Evolutionary conservation across 306 rosid species (phyloP).

Genomic region (Trifolium fragiferum): DNA sequence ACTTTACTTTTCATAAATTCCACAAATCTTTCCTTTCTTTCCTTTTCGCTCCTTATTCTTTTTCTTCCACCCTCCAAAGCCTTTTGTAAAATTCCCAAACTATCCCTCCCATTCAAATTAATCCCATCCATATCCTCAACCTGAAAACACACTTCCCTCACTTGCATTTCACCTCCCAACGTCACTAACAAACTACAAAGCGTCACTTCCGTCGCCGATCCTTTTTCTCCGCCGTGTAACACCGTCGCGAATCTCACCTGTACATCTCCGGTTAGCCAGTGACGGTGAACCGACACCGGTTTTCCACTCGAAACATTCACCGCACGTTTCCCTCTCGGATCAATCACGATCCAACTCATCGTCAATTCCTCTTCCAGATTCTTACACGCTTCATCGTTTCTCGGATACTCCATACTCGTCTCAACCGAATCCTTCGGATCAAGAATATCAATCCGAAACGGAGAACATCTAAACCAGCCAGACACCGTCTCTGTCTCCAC

Average conservation of each 20-base stretch:
- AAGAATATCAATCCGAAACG: conserved; percentile 72
- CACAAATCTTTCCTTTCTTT: conserved; percentile 45
- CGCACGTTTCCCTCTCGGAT: conserved; percentile 59
- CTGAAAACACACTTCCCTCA: conserved; percentile 75
- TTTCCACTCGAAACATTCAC: conserved; percentile 68
- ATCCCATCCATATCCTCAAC: conserved; percentile 84
- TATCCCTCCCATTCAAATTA: conserved; percentile 69
- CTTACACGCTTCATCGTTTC: conserved; percentile 42
- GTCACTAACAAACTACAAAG: conserved; percentile 60
- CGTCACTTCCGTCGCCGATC: conserved; percentile 56
- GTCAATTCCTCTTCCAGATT: conserved; percentile 47
- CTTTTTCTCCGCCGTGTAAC: conserved; percentile 55
- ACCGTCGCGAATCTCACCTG: conserved; percentile 61
- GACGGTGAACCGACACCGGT: conserved; percentile 70
- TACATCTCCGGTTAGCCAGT: conserved; percentile 85
- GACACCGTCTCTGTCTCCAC: conserved; percentile 75
- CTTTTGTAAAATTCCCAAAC: conserved; percentile 69
- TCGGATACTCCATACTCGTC: conserved; percentile 49
- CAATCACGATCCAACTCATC: conserved; percentile 84
- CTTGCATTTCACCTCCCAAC: conserved; percentile 60
- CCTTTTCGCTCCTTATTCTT: conserved; percentile 13
- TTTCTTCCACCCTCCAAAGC: conserved; percentile 62
- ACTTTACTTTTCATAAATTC: conserved; percentile 51
- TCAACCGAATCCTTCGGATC: conserved; percentile 76
- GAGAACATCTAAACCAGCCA: conserved; percentile 84